A percentile compares a stretch with the other conserved stretches of the same genome.
phyloP scores from a whole-genome alignment of 176 grass and related monocot species.

The Oryza nivara region DNA sequence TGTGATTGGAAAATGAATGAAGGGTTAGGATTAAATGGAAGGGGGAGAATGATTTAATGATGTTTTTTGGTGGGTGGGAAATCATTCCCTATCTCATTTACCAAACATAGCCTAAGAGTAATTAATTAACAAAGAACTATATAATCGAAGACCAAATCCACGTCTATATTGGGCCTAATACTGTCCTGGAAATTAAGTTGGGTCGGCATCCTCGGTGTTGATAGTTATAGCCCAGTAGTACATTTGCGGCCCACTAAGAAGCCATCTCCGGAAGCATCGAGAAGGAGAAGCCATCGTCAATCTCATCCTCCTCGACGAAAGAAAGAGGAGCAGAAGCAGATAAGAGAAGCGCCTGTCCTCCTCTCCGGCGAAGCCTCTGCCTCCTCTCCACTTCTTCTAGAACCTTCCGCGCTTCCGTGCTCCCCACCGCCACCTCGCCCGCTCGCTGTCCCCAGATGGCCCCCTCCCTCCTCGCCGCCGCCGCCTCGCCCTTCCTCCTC shows the following conservation, averaged over 20 bases:
- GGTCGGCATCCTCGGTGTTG: not conserved
- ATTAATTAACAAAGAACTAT: too few species aligned
- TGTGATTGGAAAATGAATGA: too few species aligned
- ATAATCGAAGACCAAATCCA: too few species aligned
- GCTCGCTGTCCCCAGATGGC: conserved; percentile 38
- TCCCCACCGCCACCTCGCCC: not conserved
- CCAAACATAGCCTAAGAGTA: too few species aligned
- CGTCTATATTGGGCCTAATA: not conserved
- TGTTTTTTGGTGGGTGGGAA: too few species aligned
- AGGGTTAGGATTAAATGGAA: too few species aligned
- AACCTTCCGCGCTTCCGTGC: conserved; percentile 32
- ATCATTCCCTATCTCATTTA: too few species aligned
- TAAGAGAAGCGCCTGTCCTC: not conserved
- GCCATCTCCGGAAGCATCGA: conserved; percentile 4
- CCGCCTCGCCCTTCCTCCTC: conserved; percentile 54
- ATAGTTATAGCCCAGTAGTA: not conserved
- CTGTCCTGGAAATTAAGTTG: not conserved
- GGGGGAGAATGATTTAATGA: too few species aligned
- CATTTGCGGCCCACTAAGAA: not conserved
- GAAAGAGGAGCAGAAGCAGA: conserved; percentile 30
- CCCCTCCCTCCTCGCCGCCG: conserved; percentile 44
- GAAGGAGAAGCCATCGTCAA: conserved; percentile 19
- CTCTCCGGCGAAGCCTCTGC: not conserved
- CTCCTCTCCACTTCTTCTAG: not conserved
- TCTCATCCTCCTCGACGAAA: not conserved